Conservation (phyloP, 495 filamentous ascomycete genomes). For the Baudoinia panamericana region DNA sequence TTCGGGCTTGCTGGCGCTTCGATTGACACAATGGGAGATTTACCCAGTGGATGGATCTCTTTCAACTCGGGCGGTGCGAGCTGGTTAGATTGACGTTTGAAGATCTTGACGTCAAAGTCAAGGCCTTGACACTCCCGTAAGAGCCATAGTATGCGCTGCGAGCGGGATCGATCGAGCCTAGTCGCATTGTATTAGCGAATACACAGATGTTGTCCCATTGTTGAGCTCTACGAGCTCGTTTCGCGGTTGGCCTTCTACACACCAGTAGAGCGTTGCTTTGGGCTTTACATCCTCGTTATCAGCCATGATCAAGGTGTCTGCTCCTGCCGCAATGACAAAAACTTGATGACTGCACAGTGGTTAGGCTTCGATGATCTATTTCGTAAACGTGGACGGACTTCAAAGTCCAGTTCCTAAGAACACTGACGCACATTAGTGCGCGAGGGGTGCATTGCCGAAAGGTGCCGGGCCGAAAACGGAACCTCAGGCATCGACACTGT, state of each 20-base stretch:
- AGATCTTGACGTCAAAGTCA: slow-evolving; percentile 62
- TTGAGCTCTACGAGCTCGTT: background rate
- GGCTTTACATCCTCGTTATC: slow-evolving; percentile 23
- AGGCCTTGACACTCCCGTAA: slow-evolving; percentile 59
- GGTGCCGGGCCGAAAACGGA: too few relatives aligned
- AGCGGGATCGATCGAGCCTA: slow-evolving; percentile 66
- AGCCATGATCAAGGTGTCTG: slow-evolving; percentile 9
- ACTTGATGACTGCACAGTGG: background rate
- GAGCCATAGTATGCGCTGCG: slow-evolving; percentile 79
- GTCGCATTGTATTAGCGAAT: background rate
- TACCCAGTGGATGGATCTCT: slow-evolving; percentile 71
- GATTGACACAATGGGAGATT: slow-evolving; percentile 61
- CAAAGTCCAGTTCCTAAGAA: background rate
- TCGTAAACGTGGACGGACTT: background rate
- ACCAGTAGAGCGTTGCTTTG: slow-evolving; percentile 73
- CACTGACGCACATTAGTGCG: too few relatives aligned
- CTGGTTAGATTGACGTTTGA: slow-evolving; percentile 47
- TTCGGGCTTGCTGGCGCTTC: slow-evolving; percentile 28
- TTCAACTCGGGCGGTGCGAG: slow-evolving; percentile 61
- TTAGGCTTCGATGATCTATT: background rate
- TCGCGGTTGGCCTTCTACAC: slow-evolving; percentile 14
- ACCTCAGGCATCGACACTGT: too few relatives aligned
- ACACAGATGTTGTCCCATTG: background rate
- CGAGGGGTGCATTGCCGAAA: too few relatives aligned
- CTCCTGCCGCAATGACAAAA: slow-evolving; percentile 6